Base-by-base conservation (phyloP, 169 alveolate species). In the Eimeria brunetti region DNA sequence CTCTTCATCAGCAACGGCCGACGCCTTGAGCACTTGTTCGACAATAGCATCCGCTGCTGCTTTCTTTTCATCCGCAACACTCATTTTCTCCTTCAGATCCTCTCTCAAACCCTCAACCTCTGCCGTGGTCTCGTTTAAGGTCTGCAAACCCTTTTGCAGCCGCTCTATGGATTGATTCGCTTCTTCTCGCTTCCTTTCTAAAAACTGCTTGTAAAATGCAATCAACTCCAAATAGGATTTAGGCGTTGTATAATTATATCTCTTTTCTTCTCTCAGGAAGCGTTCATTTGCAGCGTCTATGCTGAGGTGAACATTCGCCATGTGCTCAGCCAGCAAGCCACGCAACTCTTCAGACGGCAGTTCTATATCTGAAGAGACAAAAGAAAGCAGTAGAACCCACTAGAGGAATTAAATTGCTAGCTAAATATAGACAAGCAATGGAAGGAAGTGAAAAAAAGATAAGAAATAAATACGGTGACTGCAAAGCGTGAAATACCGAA, bases 211-310 rank as follows among this genome's bases (percentile, higher is more conserved):
- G 97, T 98, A 99, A 97, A 98, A 99, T 38, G 97, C 98, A 76
- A 98, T 98, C 89, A 98, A 97, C 97, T 98, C 99, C 91, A 99
- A 96, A 97, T 98, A 98, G 12, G 99, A 98, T 96, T 99, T 99
- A 20, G 99, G 99, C 9, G 99, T 99, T n/a, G 99, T 98, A 97
- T 99, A 99, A 97, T 99, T 99, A 97, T 97, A 96, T 91, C 99
- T 96, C 94, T 99, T 97, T 96, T 98, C 99, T 94, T 97, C 96
- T 94, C 97, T 96, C 85, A 98, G 94, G 97, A 97, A 98, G 38
- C 96, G 95, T 90, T 97, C 96, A 95, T 99, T 99, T 86, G 99
- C 99, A 46, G 96, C 98, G 76, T 98, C 99, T 67, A 99, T 98
- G 62, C 99, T 98, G 56, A 98, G 88, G 95, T 99, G 99, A 67